These are phyloP conservation scores for Ophiostoma montium DNA, from an alignment of 2,329 filamentous ascomycete species.

Conservation along the genomic window DNA sequence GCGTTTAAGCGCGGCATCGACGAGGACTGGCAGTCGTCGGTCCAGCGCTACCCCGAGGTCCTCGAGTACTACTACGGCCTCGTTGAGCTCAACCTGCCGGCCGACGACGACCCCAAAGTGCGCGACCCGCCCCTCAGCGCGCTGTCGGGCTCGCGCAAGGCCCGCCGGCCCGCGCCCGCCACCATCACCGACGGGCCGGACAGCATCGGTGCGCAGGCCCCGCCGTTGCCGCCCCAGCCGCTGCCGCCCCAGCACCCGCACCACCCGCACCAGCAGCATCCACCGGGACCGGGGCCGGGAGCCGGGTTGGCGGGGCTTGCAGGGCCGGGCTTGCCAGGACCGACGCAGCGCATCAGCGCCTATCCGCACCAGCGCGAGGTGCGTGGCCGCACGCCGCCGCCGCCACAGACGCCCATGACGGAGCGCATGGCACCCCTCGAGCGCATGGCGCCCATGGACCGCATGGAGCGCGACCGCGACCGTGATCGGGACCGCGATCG, in stretches of 20 bases:
- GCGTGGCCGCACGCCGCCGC: slow-evolving; percentile 12
- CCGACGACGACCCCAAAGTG: slow-evolving; percentile 44
- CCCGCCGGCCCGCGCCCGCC: slow-evolving; percentile 23
- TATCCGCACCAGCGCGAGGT: slow-evolving; percentile 8
- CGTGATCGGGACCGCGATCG: too few relatives aligned
- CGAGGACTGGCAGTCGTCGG: slow-evolving; percentile 62
- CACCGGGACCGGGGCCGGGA: too few relatives aligned
- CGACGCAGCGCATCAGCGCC: not conserved
- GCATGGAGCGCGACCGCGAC: too few relatives aligned
- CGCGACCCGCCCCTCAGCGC: slow-evolving; percentile 46
- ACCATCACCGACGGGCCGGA: slow-evolving; percentile 4
- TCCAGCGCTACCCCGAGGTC: slow-evolving; percentile 67
- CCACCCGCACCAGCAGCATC: not conserved
- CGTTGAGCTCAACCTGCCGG: slow-evolving; percentile 50
- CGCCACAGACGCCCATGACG: not conserved
- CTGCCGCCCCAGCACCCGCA: not conserved
- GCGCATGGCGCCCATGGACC: too few relatives aligned
- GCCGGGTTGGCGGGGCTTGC: too few relatives aligned
- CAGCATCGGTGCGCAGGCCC: not conserved
- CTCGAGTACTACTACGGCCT: slow-evolving; percentile 67
- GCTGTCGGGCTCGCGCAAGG: slow-evolving; percentile 34
- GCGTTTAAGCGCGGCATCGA: slow-evolving; percentile 61
- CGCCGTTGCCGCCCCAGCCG: too few relatives aligned
- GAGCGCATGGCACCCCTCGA: not conserved
- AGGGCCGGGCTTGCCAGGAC: too few relatives aligned